Evolutionary conservation across 345 rosid genomes (phyloP), one percentile per base, ranked within the genome.

Genomic region (Aegle marmelos): DNA sequence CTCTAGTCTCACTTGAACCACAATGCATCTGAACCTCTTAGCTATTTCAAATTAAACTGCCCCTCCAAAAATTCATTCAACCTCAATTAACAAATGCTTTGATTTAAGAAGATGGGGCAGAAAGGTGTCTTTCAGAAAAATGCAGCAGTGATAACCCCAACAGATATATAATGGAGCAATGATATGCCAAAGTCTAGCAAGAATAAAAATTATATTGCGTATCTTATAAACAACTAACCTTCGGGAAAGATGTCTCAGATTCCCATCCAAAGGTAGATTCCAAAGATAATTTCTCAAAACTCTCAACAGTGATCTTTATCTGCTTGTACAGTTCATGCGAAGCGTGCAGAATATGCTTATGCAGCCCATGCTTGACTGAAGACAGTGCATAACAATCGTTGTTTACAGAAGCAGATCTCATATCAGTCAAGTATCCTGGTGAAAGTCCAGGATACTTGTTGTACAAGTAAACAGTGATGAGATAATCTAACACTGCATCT

Each of bases 401-500:
- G 85, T 96, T 96, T 62, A 94, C 98, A 2, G 98, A 96, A 53
- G 98, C 95, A 45, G 99, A 96, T 75, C 99, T 86, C 98, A 96
- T 65, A 75, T 96, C 98, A 0, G 98, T 96, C 68, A 96, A 80
- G 65, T 87, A 61, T 64, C 98, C 98, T 5, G 99, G 99, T 17
- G 95, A 86, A 79, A 94, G 79, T 54, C 76, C 75, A 1, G 98
- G 99, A 82, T 91, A 85, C 50, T 82, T 77, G 6, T 79, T 78
- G 79, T 85, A 90, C 30, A 94, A 56, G 79, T 94, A 79, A 66
- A 88, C 30, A 0, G 98, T 96, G 73, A 96, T 84, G 4, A 94
- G 85, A 79, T 87, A 92, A 82, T 96, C 99, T 76, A 96, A 78
- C 39, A 94, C 94, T 0, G 98, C 78, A 73, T 96, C 99, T 2